A percentile compares a stretch with the other conserved stretches of the same genome.
These are phyloP conservation scores for Spizellomyces sp. DNA, from an alignment of 192 early-diverging fungal genomes.

Conservation along the genomic window DNA sequence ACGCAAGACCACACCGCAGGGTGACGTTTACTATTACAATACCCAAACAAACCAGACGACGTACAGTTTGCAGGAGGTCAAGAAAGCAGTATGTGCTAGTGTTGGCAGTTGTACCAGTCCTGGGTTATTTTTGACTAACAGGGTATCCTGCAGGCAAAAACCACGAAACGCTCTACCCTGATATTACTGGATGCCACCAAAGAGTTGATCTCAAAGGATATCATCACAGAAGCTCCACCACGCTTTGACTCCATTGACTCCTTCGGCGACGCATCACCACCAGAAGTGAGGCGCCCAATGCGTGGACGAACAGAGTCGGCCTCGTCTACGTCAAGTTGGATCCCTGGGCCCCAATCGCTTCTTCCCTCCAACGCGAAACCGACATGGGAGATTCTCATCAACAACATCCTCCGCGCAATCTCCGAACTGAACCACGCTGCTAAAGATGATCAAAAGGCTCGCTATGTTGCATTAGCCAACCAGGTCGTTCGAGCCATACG, in stretches of 20 bases:
- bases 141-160: constrained; percentile 8
- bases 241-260: constrained; percentile 11
- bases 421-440: constrained; percentile 47
- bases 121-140: constrained; percentile 9
- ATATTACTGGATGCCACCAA: constrained; percentile 21
- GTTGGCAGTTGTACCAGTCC: neutral
- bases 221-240: neutral
- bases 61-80: constrained; percentile 47
- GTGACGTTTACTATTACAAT: constrained; percentile 55
- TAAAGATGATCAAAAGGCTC: constrained; percentile 49
- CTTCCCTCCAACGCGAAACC: constrained; percentile 28
- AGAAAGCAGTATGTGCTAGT: constrained; percentile 30
- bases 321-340: constrained; percentile 26
- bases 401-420: constrained; percentile 51
- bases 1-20: constrained; percentile 38
- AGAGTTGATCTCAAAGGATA: neutral
- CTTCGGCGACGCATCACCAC: neutral
- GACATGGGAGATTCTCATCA: constrained; percentile 52
- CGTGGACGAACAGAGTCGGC: constrained; percentile 9
- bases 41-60: constrained; percentile 54
- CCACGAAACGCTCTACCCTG: constrained; percentile 15
- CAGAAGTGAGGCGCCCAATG: neutral
- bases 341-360: constrained; percentile 37
- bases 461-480: constrained; percentile 59
- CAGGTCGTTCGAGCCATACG: constrained; percentile 77